Evolutionary conservation across 108 stramenopile species (phyloP), one percentile per base, ranked within the genome.

Genomic region (Fistulifera solaris): DNA sequence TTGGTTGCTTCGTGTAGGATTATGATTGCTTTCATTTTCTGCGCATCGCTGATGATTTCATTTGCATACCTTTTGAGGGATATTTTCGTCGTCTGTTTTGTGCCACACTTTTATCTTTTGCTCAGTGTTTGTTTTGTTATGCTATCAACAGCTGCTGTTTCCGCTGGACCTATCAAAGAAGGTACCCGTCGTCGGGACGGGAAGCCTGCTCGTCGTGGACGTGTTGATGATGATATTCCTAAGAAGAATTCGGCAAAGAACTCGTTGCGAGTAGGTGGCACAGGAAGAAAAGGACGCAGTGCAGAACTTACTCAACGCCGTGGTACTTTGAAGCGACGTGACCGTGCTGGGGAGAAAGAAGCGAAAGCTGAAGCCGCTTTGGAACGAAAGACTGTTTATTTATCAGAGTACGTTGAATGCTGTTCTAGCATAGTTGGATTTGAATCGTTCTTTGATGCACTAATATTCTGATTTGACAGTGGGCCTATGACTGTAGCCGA

Each of bases 401-500:
- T 93, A 27, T 83, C 87, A 42, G 91, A 83, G 89, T 90, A 61
- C 73, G 88, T 83, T 41, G 31, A 12, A n/a, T 17, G 48, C 10
- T 48, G 15, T 38, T 7, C n/a, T n/a, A n/a, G n/a, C n/a, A n/a
- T n/a, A n/a, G 46, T 13, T 24, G 26, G 1, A 23, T 27, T 61
- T 48, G 13, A 31, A 63, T 55, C 31, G 7, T 27, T 22, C 3
- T 8, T 2, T 50, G 58, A 8, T 12, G 3, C 12, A 25, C 19
- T 44, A 38, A 43, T 15, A 24, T 25, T 18, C 28, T 59, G 10
- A 17, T 22, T 19, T 60, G 47, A 10, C 55, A 87, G 84, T 28
- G 80, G 77, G 17, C 81, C 94, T 13, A 64, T 94, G 61, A 61
- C 87, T 18, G 88, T 96, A 12, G 68, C 62, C 18, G 76, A 87